Percentiles rank a stretch among this genome's conserved stretches.
phyloP scores from a whole-genome alignment of 352 stramenopile genomes.

The Pythium aquatile region DNA sequence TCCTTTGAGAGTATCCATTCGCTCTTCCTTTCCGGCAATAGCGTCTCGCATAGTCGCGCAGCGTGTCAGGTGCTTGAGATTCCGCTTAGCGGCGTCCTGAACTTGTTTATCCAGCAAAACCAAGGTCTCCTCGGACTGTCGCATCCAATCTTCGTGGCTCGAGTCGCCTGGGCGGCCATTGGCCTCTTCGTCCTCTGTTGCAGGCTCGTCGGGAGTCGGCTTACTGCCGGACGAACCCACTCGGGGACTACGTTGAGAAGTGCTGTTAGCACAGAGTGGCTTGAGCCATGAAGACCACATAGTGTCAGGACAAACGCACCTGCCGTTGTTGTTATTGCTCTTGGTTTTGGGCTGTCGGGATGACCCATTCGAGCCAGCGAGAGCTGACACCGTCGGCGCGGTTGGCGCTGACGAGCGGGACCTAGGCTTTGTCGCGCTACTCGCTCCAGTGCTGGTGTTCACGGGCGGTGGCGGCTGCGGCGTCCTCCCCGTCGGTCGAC shows the following conservation, averaged over 20 bases:
- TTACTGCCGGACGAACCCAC: not conserved
- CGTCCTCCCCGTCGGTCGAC: constrained; percentile 3
- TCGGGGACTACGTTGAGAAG: constrained; percentile 4
- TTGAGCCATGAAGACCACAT: too few species aligned
- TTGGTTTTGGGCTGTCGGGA: constrained; percentile 3
- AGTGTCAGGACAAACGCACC: not conserved
- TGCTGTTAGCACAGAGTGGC: not conserved
- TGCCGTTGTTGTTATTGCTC: constrained; percentile 12
- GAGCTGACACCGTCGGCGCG: not conserved
- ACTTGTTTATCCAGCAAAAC: constrained; percentile 28
- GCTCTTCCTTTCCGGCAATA: constrained; percentile 26
- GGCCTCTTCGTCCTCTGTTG: constrained; percentile 16
- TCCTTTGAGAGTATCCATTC: constrained; percentile 19
- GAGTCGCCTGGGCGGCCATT: constrained; percentile 4
- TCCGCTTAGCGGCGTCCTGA: constrained; percentile 22
- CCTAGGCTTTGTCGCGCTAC: constrained; percentile 1
- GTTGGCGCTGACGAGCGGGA: constrained; percentile 13
- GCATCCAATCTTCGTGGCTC: constrained; percentile 15
- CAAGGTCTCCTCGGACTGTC: constrained; percentile 20
- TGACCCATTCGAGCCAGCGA: constrained; percentile 2
- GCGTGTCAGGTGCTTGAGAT: constrained; percentile 44
- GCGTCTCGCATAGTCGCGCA: constrained; percentile 25
- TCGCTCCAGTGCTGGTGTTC: not conserved
- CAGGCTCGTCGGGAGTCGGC: constrained; percentile 3
- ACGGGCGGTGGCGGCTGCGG: constrained; percentile 18